Percentiles rank a stretch among this genome's conserved stretches.
phyloP scores from a whole-genome alignment of 2,329 filamentous ascomycete species.

The Aschersonia sp. region DNA sequence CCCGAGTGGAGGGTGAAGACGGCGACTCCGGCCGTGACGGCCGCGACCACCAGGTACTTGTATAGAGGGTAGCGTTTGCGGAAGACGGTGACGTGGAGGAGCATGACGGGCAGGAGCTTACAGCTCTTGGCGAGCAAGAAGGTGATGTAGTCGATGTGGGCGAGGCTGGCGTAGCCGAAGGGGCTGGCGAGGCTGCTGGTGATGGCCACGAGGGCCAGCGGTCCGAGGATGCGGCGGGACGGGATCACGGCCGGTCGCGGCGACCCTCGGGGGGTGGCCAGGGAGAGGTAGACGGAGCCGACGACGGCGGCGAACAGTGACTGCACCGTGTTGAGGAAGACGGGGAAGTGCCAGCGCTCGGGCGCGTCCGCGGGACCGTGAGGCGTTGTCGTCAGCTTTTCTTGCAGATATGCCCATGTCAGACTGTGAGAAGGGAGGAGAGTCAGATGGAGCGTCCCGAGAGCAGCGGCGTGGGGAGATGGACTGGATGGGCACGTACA shows the following conservation, averaged over 20 bases:
- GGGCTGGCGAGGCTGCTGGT: constrained; percentile 85
- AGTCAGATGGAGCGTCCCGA: not conserved
- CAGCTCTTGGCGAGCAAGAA: constrained; percentile 96
- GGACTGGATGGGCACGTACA: constrained; percentile 41
- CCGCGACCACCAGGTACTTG: constrained; percentile 87
- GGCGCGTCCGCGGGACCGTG: constrained; percentile 52
- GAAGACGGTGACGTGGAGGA: constrained; percentile 87
- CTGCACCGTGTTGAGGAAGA: constrained; percentile 94
- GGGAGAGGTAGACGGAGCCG: constrained; percentile 66
- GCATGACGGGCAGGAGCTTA: constrained; percentile 98
- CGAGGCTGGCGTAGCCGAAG: constrained; percentile 84
- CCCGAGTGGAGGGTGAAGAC: constrained; percentile 84
- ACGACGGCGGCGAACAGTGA: constrained; percentile 75
- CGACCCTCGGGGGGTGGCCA: constrained; percentile 36
- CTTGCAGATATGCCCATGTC: constrained; percentile 93
- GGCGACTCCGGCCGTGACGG: constrained; percentile 84
- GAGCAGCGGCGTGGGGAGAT: not conserved
- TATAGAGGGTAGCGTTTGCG: constrained; percentile 80
- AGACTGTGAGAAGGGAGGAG: constrained; percentile 37
- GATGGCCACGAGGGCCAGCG: constrained; percentile 72
- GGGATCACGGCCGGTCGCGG: constrained; percentile 59
- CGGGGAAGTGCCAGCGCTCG: constrained; percentile 80
- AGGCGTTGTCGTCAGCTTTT: constrained; percentile 87
- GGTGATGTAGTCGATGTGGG: constrained; percentile 95
- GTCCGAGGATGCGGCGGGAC: constrained; percentile 55